Evolutionary conservation across 2,329 filamentous ascomycete genomes (phyloP).

Genomic region (Periglandula ipomoeae): DNA sequence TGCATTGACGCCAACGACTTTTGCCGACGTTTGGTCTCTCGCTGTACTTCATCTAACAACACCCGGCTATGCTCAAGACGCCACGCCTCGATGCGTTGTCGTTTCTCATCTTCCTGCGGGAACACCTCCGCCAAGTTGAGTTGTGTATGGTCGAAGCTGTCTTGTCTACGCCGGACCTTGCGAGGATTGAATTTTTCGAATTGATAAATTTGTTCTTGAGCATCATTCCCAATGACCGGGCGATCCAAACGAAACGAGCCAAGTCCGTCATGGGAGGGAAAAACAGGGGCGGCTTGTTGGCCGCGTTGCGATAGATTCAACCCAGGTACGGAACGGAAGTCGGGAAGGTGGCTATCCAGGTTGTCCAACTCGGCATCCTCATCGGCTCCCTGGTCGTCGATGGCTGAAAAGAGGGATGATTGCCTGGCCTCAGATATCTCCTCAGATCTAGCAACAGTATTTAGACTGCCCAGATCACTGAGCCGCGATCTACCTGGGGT

Average conservation of each 20-base stretch:
- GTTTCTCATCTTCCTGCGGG: constrained; percentile 61
- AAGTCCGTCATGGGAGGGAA: constrained; percentile 88
- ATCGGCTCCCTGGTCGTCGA: constrained; percentile 33
- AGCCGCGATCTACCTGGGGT: constrained; percentile 61
- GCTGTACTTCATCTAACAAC: constrained; percentile 80
- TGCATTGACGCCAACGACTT: constrained; percentile 46
- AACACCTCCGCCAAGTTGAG: constrained; percentile 44
- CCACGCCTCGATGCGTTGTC: constrained; percentile 84
- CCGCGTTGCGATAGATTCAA: constrained; percentile 15
- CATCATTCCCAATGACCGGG: constrained; percentile 39
- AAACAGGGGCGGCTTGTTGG: constrained; percentile 52
- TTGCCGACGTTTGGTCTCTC: constrained; percentile 64
- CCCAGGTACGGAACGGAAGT: constrained; percentile 60
- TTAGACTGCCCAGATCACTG: constrained; percentile 74
- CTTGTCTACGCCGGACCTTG: constrained; percentile 45
- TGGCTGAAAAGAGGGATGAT: constrained; percentile 26
- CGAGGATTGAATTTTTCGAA: constrained; percentile 79
- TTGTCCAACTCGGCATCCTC: constrained; percentile 83
- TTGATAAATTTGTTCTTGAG: constrained; percentile 80
- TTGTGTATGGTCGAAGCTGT: constrained; percentile 42
- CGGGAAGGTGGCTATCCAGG: constrained; percentile 82
- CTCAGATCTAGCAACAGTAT: constrained; percentile 56
- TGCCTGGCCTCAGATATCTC: constrained; percentile 35
- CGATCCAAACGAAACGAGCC: constrained; percentile 69
- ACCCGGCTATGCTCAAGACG: constrained; percentile 81